Evolutionary conservation across 768 basidiomycete species (phyloP).

Genomic region (Mycena alexandri): DNA sequence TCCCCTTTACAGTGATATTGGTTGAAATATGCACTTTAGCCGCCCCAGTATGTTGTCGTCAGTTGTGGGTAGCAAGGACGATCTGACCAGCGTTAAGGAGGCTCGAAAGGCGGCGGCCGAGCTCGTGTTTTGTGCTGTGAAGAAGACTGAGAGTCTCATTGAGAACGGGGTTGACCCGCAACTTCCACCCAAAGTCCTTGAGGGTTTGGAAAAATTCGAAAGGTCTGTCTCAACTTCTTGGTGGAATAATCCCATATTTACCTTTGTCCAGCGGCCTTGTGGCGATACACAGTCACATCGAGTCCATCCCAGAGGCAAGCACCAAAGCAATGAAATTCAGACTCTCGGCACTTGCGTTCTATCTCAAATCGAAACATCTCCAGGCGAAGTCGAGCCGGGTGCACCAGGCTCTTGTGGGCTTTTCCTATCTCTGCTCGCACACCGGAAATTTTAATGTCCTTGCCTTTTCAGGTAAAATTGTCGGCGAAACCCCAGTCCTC

Average conservation of each 20-base stretch:
- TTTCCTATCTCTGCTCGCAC: too few species aligned
- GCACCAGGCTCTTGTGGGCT: background rate
- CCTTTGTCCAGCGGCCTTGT: background rate
- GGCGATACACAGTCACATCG: background rate
- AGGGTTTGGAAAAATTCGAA: background rate
- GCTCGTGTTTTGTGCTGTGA: background rate
- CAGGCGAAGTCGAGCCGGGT: background rate
- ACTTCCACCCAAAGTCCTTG: background rate
- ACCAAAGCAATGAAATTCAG: background rate
- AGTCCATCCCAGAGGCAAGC: background rate
- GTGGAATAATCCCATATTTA: background rate
- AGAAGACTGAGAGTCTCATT: background rate
- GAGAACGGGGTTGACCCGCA: background rate
- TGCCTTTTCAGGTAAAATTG: background rate
- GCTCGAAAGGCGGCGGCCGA: background rate
- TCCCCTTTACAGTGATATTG: too few species aligned
- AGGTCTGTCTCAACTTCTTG: background rate
- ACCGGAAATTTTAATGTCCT: too few species aligned
- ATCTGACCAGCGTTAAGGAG: background rate
- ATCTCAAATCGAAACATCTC: background rate
- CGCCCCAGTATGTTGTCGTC: conserved; percentile 2
- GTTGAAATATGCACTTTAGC: background rate
- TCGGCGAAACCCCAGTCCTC: background rate
- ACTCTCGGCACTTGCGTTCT: background rate
- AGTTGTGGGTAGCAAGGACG: too few species aligned